Conservation (phyloP, 345 rosid genomes). For the Rhizophora mangle region DNA sequence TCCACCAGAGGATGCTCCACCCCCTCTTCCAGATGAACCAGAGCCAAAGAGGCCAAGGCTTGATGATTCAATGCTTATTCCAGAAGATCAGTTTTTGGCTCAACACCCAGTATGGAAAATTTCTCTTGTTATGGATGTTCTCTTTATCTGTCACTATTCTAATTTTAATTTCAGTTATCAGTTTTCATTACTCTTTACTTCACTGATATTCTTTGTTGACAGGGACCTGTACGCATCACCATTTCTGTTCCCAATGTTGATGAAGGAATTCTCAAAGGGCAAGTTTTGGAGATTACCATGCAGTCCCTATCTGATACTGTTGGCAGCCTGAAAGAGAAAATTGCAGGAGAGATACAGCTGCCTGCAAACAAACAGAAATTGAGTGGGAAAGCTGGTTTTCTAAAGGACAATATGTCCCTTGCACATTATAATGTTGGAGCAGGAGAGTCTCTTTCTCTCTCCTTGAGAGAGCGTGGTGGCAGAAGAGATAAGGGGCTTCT, state of each 20-base stretch:
- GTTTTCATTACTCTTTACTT: not conserved
- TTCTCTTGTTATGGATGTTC: not conserved
- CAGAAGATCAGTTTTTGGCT: constrained; percentile 78
- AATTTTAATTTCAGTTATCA: no score
- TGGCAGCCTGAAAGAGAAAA: constrained; percentile 87
- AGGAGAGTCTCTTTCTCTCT: constrained; percentile 59
- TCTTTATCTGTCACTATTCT: not conserved
- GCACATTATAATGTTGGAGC: constrained; percentile 73
- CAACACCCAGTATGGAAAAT: constrained; percentile 53
- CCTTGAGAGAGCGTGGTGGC: constrained; percentile 83
- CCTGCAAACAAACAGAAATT: constrained; percentile 85
- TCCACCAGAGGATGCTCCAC: constrained; percentile 82
- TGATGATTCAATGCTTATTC: constrained; percentile 70
- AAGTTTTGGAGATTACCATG: constrained; percentile 63
- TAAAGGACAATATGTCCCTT: constrained; percentile 85
- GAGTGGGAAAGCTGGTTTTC: constrained; percentile 85
- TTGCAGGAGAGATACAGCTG: constrained; percentile 80
- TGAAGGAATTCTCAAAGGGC: constrained; percentile 76
- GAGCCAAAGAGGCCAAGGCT: constrained; percentile 87
- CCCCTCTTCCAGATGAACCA: constrained; percentile 96
- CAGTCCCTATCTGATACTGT: constrained; percentile 73
- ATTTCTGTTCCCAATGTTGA: constrained; percentile 68
- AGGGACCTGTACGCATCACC: constrained; percentile 65
- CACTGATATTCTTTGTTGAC: constrained; percentile 14
- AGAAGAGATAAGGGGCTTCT: constrained; percentile 50